A percentile compares a stretch with the other conserved stretches of the same genome.
phyloP scores from a whole-genome alignment of 2,329 filamentous ascomycete genomes.

The Emydomyces testavorans region DNA sequence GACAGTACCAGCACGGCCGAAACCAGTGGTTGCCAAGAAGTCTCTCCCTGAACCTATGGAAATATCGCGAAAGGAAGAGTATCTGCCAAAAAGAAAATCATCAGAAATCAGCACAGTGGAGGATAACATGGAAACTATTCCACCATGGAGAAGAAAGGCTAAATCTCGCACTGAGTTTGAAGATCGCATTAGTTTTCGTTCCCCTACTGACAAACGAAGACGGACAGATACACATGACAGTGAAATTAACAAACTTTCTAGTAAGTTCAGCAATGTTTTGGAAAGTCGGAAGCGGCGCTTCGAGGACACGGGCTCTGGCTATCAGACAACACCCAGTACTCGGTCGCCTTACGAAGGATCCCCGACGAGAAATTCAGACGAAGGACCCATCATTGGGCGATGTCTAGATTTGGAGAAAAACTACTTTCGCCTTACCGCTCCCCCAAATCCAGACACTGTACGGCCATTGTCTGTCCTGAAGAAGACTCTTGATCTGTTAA shows the following conservation, averaged over 20 bases:
- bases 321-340: neutral
- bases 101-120: conserved; percentile 47
- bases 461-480: conserved; percentile 70
- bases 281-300: conserved; percentile 87
- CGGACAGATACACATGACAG: conserved; percentile 38
- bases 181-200: conserved; percentile 59
- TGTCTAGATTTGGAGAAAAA: conserved; percentile 79
- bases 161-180: conserved; percentile 52
- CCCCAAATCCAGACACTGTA: conserved; percentile 78
- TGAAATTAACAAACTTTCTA: conserved; percentile 42
- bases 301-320: conserved; percentile 41
- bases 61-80: conserved; percentile 8
- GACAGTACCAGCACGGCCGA: conserved; percentile 19
- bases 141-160: conserved; percentile 62
- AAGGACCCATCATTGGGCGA: conserved; percentile 70
- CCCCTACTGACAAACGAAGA: conserved; percentile 41
- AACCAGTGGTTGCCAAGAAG: conserved; percentile 34
- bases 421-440: conserved; percentile 84
- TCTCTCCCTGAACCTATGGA: conserved; percentile 12
- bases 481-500: conserved; percentile 75
- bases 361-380: conserved; percentile 29
- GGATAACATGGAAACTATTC: conserved; percentile 41
- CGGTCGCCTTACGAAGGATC: conserved; percentile 37
- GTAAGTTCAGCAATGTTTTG: conserved; percentile 82
- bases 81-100: conserved; percentile 63